Conservation (phyloP, 148 eudicot species). For the Rheum nobile region DNA sequence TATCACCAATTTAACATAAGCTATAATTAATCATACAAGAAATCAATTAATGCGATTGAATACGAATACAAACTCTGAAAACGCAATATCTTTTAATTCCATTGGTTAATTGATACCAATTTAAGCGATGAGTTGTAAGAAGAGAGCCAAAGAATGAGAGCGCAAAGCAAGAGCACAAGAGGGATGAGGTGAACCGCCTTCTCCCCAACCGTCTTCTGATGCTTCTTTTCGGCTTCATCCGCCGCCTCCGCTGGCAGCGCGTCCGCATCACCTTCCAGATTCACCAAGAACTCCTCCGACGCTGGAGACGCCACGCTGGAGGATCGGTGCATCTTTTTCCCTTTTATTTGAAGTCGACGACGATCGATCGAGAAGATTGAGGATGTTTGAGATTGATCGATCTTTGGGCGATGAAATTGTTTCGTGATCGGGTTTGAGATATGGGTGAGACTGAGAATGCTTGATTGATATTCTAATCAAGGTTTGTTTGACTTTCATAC, state of each 20-base stretch:
- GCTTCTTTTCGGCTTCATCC: slow-evolving; percentile 25
- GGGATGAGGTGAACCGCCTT: slow-evolving; percentile 45
- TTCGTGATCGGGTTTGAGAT: neutral
- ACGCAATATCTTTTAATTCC: no score
- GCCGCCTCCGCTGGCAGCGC: neutral
- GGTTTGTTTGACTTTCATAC: neutral
- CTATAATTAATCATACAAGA: no score
- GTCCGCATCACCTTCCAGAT: neutral
- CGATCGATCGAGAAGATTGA: neutral
- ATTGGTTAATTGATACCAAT: neutral
- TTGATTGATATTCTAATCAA: neutral
- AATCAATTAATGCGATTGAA: neutral
- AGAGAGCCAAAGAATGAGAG: slow-evolving; percentile 38
- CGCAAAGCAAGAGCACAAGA: slow-evolving; percentile 31
- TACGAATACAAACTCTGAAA: no score
- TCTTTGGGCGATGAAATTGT: no score
- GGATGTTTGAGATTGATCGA: neutral
- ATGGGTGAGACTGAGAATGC: neutral
- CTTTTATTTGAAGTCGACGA: neutral
- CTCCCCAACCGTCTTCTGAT: slow-evolving; percentile 15
- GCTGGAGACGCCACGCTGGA: slow-evolving; percentile 18
- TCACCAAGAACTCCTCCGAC: slow-evolving; percentile 29
- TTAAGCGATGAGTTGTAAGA: slow-evolving; percentile 9
- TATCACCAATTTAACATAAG: no score
- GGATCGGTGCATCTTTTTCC: slow-evolving; percentile 25